Evolutionary conservation across 2,329 filamentous ascomycete genomes (phyloP), one percentile per base, ranked within the genome.

Genomic region (Verticillium isaacii): DNA sequence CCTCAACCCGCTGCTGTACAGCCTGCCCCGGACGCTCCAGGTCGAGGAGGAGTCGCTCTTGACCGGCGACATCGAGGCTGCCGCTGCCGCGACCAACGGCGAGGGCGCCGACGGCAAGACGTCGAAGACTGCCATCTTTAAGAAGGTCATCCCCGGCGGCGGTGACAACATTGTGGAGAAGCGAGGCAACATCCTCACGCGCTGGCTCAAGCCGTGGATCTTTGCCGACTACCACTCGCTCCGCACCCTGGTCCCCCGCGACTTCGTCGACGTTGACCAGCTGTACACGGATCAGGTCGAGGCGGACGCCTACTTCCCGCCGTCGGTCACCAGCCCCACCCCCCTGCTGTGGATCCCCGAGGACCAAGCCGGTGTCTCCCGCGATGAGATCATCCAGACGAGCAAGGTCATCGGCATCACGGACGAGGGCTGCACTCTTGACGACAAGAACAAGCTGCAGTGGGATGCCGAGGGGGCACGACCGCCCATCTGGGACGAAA

Each of bases 281-380:
- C 71, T 82, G 1, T 93, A 95, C 72, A 71, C 85, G 0, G 78
- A 82, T 0, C 81, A 88, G 58, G 78, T 85, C 1, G 85, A 89
- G 71, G 78, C 81, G 12, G 82, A 90, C 58, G 93, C 91, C 0
- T 94, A 92, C 76, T 85, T 85, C 74, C 88, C 93, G 65, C 91
- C 92, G 0, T 83, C 89, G 0, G 82, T 94, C 70, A 84, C 74
- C 29, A 80, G 85, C 64, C 66, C 81, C 67, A 75, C 84, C 1
- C 90, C 91, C 2, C 77, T 92, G 34, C 80, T 97, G n/a, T 97
- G 93, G 93, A 90, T 97, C 60, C 92, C 93, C 0, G 81, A 85
- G 62, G 93, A 97, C 69, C 76, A 82, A 1, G 84, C 87, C 29
- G 90, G 92, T 11, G 85, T 97, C 52, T 92, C 88, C 60, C 82